phyloP scores from a whole-genome alignment of 352 stramenopile genomes.

The Phytopythium oedochilum region DNA sequence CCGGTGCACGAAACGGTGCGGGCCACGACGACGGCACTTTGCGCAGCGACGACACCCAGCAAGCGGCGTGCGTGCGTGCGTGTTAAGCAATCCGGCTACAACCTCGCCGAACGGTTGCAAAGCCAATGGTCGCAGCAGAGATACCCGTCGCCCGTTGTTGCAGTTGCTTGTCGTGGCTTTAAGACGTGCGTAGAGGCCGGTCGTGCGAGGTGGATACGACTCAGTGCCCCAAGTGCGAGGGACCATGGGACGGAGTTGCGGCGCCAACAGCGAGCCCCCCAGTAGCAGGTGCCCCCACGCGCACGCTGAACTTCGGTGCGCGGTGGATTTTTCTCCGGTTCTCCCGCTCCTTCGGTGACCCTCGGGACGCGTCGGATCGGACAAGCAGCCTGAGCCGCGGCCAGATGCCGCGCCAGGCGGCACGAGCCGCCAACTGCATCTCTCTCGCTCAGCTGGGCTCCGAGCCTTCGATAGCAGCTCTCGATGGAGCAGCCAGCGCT shows the following conservation, averaged over 20 bases:
- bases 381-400: not conserved
- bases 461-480: no score
- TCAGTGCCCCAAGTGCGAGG: not conserved
- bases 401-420: not conserved
- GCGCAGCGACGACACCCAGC: constrained; percentile 1
- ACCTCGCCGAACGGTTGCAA: not conserved
- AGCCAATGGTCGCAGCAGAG: not conserved
- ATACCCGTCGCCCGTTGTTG: constrained; percentile 6
- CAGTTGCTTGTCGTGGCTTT: constrained; percentile 2
- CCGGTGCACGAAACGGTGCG: not conserved
- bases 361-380: not conserved
- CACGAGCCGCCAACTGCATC: not conserved
- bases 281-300: not conserved
- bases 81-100: not conserved
- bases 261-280: not conserved
- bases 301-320: not conserved
- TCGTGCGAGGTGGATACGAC: not conserved
- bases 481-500: no score
- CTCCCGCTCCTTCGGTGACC: not conserved
- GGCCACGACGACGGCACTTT: constrained; percentile 1
- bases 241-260: not conserved
- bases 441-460: not conserved
- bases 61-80: not conserved
- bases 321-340: constrained; percentile 6
- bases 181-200: not conserved